phyloP scores from a whole-genome alignment of 768 basidiomycete species.

The Lactifluus pinguis region DNA sequence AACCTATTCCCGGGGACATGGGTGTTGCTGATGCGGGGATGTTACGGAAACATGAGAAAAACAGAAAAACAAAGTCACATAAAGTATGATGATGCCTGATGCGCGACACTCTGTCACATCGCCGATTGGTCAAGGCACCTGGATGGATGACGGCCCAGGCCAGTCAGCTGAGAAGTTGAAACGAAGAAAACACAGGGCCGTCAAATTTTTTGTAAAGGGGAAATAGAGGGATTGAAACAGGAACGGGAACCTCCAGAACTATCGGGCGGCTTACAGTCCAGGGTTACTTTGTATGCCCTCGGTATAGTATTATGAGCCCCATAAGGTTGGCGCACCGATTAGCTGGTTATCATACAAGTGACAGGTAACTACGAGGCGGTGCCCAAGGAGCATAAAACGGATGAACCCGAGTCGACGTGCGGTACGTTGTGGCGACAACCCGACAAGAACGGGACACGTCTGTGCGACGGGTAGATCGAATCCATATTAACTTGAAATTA shows the following conservation, averaged over 20 bases:
- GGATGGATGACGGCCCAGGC: background rate
- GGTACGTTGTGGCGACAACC: background rate
- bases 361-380: background rate
- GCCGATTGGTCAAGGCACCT: background rate
- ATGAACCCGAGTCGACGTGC: background rate
- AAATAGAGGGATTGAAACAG: background rate
- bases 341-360: background rate
- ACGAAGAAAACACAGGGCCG: background rate
- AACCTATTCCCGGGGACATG: background rate
- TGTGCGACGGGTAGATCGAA: background rate
- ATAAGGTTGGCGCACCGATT: background rate
- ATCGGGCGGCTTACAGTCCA: constrained; percentile 2
- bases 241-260: background rate
- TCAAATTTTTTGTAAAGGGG: background rate
- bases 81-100: background rate
- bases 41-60: background rate
- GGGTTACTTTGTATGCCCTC: background rate
- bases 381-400: background rate
- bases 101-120: background rate
- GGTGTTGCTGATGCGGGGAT: background rate
- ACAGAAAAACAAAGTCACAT: background rate
- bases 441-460: constrained; percentile 4
- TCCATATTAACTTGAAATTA: background rate
- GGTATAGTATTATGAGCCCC: background rate
- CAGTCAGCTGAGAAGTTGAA: background rate